These are phyloP conservation scores for Cutaneotrichosporon sp. DNA, from an alignment of 1,284 basidiomycete species.

Conservation along the genomic window DNA sequence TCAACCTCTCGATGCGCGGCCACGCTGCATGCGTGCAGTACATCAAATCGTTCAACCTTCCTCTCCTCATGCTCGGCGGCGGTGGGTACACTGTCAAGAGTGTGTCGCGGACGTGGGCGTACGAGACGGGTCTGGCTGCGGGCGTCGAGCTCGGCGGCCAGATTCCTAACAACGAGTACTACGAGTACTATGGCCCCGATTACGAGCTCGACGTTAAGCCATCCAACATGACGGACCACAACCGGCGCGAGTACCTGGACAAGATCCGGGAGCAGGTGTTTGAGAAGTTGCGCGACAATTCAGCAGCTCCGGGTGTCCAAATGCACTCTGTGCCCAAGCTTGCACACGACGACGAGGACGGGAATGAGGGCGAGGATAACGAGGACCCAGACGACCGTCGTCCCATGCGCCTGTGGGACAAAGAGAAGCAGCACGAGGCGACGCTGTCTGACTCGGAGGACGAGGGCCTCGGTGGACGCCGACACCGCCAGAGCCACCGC, in stretches of 20 bases:
- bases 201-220: conserved; percentile 95
- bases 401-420: conserved; percentile 56
- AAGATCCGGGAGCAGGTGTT: conserved; percentile 89
- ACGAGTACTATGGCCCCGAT: conserved; percentile 98
- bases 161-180: conserved; percentile 96
- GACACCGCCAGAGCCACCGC: conserved; percentile 48
- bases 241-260: conserved; percentile 87
- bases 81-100: conserved; percentile 99
- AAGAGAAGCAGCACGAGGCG: conserved; percentile 46
- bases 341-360: conserved; percentile 79
- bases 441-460: conserved; percentile 58
- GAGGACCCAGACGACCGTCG: conserved; percentile 71
- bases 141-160: conserved; percentile 88
- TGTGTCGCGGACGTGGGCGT: conserved; percentile 96
- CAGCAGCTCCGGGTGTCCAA: conserved; percentile 85
- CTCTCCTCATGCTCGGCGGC: conserved; percentile 87
- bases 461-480: conserved; percentile 53
- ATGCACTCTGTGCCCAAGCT: conserved; percentile 64
- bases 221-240: conserved; percentile 95
- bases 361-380: conserved; percentile 74
- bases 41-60: conserved; percentile 94
- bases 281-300: conserved; percentile 79
- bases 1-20: conserved; percentile 97
- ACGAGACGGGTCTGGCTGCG: conserved; percentile 93
- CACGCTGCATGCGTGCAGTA: conserved; percentile 97